A percentile compares a stretch with the other conserved stretches of the same genome.
phyloP scores from a whole-genome alignment of 306 rosid genomes.

The Pachyrhizus erosus region DNA sequence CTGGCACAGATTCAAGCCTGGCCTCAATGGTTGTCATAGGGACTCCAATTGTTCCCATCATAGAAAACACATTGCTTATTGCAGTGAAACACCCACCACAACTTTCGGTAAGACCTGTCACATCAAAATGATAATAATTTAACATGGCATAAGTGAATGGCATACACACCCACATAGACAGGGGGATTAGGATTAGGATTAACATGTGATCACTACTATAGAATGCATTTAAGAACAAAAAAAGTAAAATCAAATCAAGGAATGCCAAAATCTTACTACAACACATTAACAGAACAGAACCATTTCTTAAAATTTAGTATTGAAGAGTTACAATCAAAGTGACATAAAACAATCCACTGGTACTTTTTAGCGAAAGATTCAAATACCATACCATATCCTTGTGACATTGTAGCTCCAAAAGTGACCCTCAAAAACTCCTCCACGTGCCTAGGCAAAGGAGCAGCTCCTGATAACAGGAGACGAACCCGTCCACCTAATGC shows the following conservation, averaged over 20 bases:
- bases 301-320: conserved; percentile 4
- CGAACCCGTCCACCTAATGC: conserved; percentile 88
- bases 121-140: conserved; percentile 19
- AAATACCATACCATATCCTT: conserved; percentile 83
- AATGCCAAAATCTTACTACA: neutral
- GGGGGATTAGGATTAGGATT: neutral
- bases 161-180: neutral
- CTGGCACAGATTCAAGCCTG: conserved; percentile 80
- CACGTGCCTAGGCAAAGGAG: conserved; percentile 86
- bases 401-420: conserved; percentile 73
- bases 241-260: neutral
- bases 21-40: conserved; percentile 90
- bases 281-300: neutral
- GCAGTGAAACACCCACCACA: conserved; percentile 84
- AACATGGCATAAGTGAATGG: neutral
- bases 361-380: conserved; percentile 24
- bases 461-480: conserved; percentile 85
- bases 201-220: neutral
- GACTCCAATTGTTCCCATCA: conserved; percentile 93
- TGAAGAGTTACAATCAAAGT: neutral
- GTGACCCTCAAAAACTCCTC: conserved; percentile 95
- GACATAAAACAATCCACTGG: neutral
- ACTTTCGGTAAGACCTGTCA: conserved; percentile 88
- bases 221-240: neutral
- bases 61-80: conserved; percentile 69